Percentiles rank a stretch among this genome's conserved stretches.
phyloP scores from a whole-genome alignment of 192 early-diverging fungal genomes.

The Backusella luteola region DNA sequence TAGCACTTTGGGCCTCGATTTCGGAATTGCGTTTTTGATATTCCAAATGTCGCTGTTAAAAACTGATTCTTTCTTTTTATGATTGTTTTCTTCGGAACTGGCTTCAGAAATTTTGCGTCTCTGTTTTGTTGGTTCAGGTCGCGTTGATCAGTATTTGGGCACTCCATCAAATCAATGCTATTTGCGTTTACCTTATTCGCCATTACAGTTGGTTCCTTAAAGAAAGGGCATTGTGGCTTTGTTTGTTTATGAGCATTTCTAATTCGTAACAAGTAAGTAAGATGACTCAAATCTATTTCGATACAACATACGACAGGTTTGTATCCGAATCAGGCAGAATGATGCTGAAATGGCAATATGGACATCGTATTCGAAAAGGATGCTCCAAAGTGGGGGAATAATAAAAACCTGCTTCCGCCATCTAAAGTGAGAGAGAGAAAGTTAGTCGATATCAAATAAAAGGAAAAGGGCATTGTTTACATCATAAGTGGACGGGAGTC shows the following conservation, averaged over 20 bases:
- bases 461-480: background rate
- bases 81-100: background rate
- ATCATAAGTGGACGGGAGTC: background rate
- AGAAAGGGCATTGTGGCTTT: constrained; percentile 4
- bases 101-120: background rate
- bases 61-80: background rate
- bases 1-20: background rate
- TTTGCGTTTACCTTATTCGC: background rate
- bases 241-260: background rate
- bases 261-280: background rate
- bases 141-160: background rate
- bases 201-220: background rate
- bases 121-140: background rate
- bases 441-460: background rate
- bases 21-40: background rate
- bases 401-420: constrained; percentile 19
- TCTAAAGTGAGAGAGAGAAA: background rate
- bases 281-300: background rate
- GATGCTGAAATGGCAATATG: constrained; percentile 12
- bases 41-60: background rate
- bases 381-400: background rate
- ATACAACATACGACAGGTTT: background rate
- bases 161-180: background rate
- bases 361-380: constrained; percentile 3
- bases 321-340: background rate